Evolutionary conservation across 2,329 filamentous ascomycete species (phyloP), one percentile per base, ranked within the genome.

Genomic region (Pleomassaria siparia): DNA sequence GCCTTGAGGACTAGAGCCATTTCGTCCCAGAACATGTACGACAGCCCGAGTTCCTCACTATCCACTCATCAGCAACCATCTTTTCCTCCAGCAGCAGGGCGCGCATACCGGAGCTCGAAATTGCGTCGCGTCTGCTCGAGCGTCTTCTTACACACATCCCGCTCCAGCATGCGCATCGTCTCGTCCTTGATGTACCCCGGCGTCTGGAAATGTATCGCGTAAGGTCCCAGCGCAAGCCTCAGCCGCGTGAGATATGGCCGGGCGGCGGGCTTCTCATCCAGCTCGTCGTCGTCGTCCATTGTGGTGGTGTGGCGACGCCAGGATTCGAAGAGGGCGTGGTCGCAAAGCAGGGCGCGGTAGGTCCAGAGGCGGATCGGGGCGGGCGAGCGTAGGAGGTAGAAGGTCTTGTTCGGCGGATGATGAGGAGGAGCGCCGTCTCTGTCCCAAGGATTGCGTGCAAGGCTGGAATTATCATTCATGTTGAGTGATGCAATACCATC

Each of bases 131-230:
- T 82, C 50, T 79, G 79, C 56, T 81, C 79, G 16, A 85, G 66
- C 40, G 81, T 83, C 55, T 80, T 79, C 63, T 85, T 85, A 50
- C 80, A 79, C 25, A 80, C 76, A 43, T 67, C 65, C 10, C 64
- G 64, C 46, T 81, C 77, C 43, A 85, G 72, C 70, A 82, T 76
- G 49, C 81, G 80, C 61, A 85, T 69, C 16, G 77, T 79, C 49
- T 78, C 76, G 49, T 82, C 79, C 52, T 81, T 78, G 59, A 85
- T 78, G 66, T 85, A 82, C 21, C 77, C 79, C 6, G 79, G 75
- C 44, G 76, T 78, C 60, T 80, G 79, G 72, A 84, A 85, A 62
- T 85, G 82, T 48, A 81, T 80, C 2, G 71, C 72, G 56, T 77
- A 78, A n/a, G 75, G 71, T 15, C 71, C 71, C 25, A 78, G 66